Conservation (phyloP, 2,329 filamentous ascomycete genomes). For the Colletotrichum abscissum region DNA sequence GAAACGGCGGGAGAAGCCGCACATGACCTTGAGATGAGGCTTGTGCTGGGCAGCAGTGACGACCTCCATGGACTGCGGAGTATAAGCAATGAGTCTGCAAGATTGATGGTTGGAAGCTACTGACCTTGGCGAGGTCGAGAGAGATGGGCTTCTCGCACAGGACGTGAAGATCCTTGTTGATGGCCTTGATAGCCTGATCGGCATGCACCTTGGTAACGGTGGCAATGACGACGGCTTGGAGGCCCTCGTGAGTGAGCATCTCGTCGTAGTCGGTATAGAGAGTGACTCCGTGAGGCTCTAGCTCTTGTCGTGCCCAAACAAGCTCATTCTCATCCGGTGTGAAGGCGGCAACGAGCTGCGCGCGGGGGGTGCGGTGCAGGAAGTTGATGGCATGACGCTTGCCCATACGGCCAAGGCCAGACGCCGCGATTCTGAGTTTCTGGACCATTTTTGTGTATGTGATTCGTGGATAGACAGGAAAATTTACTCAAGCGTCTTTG, state of each 20-base stretch:
- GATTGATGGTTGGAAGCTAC: not conserved
- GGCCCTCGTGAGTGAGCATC: slow-evolving; percentile 53
- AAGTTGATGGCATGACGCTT: slow-evolving; percentile 61
- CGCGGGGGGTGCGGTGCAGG: slow-evolving; percentile 56
- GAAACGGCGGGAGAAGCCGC: slow-evolving; percentile 58
- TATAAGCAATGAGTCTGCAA: not conserved
- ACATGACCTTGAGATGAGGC: slow-evolving; percentile 72
- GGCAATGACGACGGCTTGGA: slow-evolving; percentile 54
- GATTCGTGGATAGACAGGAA: too few relatives aligned
- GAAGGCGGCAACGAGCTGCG: slow-evolving; percentile 61
- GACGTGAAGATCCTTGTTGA: slow-evolving; percentile 64
- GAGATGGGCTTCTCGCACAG: slow-evolving; percentile 70
- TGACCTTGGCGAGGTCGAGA: slow-evolving; percentile 68
- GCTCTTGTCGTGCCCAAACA: slow-evolving; percentile 54
- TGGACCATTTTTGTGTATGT: slow-evolving; percentile 13
- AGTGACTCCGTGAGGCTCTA: slow-evolving; percentile 54
- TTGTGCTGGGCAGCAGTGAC: slow-evolving; percentile 65
- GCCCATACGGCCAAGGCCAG: slow-evolving; percentile 64
- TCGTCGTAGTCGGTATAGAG: slow-evolving; percentile 58
- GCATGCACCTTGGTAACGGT: slow-evolving; percentile 65
- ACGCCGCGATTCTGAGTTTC: slow-evolving; percentile 56
- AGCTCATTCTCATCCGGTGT: slow-evolving; percentile 56
- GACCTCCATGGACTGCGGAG: slow-evolving; percentile 65
- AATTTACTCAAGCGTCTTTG: not conserved
- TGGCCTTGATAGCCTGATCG: slow-evolving; percentile 66